phyloP scores from a whole-genome alignment of 2,329 filamentous ascomycete genomes.

The Colletotrichum tropicale region DNA sequence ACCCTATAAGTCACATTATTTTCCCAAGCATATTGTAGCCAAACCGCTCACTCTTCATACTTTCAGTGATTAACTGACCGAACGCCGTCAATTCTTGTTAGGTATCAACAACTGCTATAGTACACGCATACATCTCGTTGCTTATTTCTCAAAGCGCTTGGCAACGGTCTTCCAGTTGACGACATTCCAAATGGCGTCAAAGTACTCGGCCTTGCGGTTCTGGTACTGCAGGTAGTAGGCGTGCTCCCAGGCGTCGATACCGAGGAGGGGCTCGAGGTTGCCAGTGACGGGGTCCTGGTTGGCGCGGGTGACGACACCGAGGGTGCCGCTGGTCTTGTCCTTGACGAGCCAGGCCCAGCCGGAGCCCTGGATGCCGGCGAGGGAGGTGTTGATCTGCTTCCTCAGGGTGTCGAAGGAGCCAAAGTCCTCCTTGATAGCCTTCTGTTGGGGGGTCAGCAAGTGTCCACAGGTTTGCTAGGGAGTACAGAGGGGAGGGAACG shows the following conservation, averaged over 20 bases:
- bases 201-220: constrained; percentile 97
- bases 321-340: constrained; percentile 64
- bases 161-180: constrained; percentile 94
- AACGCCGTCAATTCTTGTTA: not conserved
- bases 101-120: constrained; percentile 15
- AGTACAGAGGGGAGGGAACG: constrained; percentile 42
- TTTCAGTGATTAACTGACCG: not conserved
- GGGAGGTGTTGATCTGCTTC: constrained; percentile 69
- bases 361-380: constrained; percentile 81
- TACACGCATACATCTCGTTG: not conserved
- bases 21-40: rapidly evolving
- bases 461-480: too few relatives aligned
- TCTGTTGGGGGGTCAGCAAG: constrained; percentile 31
- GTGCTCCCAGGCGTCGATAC: constrained; percentile 96
- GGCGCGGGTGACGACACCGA: constrained; percentile 72
- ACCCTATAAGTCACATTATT: not conserved
- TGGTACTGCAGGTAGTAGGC: constrained; percentile 96
- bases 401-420: constrained; percentile 68
- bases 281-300: constrained; percentile 92
- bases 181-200: constrained; percentile 91
- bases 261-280: constrained; percentile 80
- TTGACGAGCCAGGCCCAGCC: constrained; percentile 92
- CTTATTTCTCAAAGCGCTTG: constrained; percentile 68
- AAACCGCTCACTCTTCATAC: not conserved
- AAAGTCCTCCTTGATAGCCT: constrained; percentile 69